Conservation (phyloP, 768 basidiomycete species). For the Lactarius deliciosus region DNA sequence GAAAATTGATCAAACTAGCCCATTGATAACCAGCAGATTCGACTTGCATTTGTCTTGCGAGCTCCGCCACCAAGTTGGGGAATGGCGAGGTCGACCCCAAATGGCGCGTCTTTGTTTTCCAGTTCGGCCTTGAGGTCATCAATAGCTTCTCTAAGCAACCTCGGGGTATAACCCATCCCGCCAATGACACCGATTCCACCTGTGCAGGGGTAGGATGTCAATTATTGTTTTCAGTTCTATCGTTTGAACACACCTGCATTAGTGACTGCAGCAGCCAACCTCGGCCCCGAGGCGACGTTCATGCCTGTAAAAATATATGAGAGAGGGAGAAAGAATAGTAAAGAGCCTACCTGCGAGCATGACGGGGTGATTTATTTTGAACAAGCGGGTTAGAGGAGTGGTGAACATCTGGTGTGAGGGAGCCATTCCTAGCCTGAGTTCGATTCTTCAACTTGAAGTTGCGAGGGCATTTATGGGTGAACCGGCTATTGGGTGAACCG, state of each 20-base stretch:
- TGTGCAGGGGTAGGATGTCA: conserved; percentile 27
- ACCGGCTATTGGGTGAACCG: not conserved
- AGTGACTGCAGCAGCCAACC: conserved; percentile 86
- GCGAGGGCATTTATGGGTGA: not conserved
- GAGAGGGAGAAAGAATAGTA: not conserved
- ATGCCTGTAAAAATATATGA: conserved; percentile 46
- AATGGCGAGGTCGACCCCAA: conserved; percentile 80
- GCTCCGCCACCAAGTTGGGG: conserved; percentile 82
- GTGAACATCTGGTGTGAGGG: conserved; percentile 63
- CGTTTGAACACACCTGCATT: conserved; percentile 59
- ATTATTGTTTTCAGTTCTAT: not conserved
- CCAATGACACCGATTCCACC: conserved; percentile 88
- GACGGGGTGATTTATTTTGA: conserved; percentile 79
- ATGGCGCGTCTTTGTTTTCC: conserved; percentile 72
- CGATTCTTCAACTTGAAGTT: not conserved
- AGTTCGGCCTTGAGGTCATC: conserved; percentile 73
- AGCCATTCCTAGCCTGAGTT: conserved; percentile 42
- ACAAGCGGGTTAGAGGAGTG: conserved; percentile 73
- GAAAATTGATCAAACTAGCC: not conserved
- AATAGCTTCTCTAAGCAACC: conserved; percentile 63
- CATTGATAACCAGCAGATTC: not conserved
- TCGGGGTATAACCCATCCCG: conserved; percentile 71
- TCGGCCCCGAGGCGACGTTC: conserved; percentile 86
- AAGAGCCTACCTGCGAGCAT: conserved; percentile 63
- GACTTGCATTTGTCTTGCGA: conserved; percentile 70